These are phyloP conservation scores for Suhomyces prunicola DNA, from an alignment of 805 yeast species.

Conservation along the genomic window DNA sequence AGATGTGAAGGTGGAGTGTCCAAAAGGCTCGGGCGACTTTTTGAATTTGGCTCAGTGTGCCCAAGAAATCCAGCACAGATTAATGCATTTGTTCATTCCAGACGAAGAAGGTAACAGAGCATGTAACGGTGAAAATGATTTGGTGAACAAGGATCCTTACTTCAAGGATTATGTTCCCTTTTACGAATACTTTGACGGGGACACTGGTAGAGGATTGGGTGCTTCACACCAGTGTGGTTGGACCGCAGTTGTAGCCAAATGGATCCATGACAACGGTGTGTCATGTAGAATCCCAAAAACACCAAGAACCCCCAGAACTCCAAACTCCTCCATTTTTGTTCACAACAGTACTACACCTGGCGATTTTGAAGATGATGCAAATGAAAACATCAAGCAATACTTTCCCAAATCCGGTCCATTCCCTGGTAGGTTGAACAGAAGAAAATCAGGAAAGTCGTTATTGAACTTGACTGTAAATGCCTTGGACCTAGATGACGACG, in stretches of 20 bases:
- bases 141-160: conserved; percentile 56
- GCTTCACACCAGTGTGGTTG: conserved; percentile 95
- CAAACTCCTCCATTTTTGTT: conserved; percentile 24
- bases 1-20: conserved; percentile 80
- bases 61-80: conserved; percentile 81
- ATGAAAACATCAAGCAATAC: conserved; percentile 38
- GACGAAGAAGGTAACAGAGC: conserved; percentile 69
- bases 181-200: conserved; percentile 90
- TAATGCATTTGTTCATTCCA: conserved; percentile 72
- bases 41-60: conserved; percentile 86
- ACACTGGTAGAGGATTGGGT: conserved; percentile 90
- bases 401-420: conserved; percentile 47
- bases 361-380: conserved; percentile 18
- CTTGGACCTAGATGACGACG: conserved; percentile 66
- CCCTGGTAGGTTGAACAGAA: conserved; percentile 55
- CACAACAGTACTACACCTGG: conserved; percentile 12
- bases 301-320: conserved; percentile 32
- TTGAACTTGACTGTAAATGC: conserved; percentile 65
- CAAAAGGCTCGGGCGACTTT: conserved; percentile 74
- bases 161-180: conserved; percentile 77
- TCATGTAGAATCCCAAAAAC: conserved; percentile 55
- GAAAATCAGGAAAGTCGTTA: conserved; percentile 73
- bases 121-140: conserved; percentile 64
- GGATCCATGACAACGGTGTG: conserved; percentile 85
- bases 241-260: conserved; percentile 90